These are phyloP conservation scores for Trifolium pratense DNA, from an alignment of 306 rosid genomes.

Conservation along the genomic window DNA sequence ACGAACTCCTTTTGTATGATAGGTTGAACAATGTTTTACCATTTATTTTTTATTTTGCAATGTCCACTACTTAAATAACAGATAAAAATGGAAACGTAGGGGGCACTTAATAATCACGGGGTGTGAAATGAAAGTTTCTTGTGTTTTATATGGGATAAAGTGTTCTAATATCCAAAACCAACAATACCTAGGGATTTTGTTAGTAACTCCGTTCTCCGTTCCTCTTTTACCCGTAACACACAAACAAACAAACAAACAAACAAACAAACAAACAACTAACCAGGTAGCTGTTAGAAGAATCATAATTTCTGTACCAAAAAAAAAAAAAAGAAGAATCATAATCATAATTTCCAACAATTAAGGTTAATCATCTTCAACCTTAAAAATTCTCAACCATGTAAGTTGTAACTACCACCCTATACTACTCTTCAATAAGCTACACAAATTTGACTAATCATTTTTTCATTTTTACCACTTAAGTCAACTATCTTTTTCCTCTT, in stretches of 20 bases:
- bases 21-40: no score
- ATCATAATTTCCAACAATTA: no score
- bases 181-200: neutral
- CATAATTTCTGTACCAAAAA: no score
- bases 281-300: conserved; percentile 9
- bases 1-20: no score
- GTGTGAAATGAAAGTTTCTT: no score
- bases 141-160: neutral
- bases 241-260: no score
- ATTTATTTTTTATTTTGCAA: no score
- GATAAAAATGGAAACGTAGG: no score
- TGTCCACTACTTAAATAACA: no score
- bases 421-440: conserved; percentile 27
- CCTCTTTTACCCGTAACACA: conserved; percentile 17
- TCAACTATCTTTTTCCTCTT: conserved; percentile 39
- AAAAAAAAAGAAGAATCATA: no score
- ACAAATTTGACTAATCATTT: conserved; percentile 40
- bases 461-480: conserved; percentile 25
- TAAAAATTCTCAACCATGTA: conserved; percentile 34
- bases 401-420: conserved; percentile 32
- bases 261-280: no score
- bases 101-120: no score
- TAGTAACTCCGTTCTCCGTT: conserved; percentile 25
- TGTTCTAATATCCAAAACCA: neutral
- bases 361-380: conserved; percentile 74